These are phyloP conservation scores for Wolfiporia cocos DNA, from an alignment of 1,284 basidiomycete genomes.

Conservation along the genomic window DNA sequence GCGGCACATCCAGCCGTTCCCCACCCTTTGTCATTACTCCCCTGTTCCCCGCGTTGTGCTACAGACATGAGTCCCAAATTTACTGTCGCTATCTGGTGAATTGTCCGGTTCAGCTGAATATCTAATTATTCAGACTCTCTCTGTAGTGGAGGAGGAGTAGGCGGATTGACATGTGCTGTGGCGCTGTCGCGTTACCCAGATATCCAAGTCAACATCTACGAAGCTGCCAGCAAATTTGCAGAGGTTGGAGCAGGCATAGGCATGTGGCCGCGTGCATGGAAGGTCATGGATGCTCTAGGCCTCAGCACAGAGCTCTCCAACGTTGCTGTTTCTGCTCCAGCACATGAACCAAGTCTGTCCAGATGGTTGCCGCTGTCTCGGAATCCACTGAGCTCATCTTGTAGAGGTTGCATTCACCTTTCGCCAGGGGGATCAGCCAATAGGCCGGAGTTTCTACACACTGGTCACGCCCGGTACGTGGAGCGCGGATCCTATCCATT, in stretches of 20 bases:
- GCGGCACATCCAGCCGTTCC: too few relatives aligned
- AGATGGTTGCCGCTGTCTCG: neutral
- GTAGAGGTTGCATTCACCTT: slow-evolving; percentile 26
- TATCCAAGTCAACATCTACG: slow-evolving; percentile 33
- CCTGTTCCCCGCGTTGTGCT: too few relatives aligned
- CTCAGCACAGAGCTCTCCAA: slow-evolving; percentile 23
- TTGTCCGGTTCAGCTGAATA: too few relatives aligned
- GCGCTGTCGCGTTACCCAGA: slow-evolving; percentile 27
- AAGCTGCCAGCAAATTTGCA: slow-evolving; percentile 25
- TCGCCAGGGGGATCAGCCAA: slow-evolving; percentile 28
- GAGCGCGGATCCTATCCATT: neutral
- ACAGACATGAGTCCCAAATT: slow-evolving; percentile 1
- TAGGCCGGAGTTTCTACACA: slow-evolving; percentile 24
- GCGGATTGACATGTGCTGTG: slow-evolving; percentile 31
- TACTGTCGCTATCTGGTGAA: slow-evolving; percentile 6
- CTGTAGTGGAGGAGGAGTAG: slow-evolving; percentile 33
- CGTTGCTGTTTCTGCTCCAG: slow-evolving; percentile 18
- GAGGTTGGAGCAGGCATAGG: slow-evolving; percentile 31
- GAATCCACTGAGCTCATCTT: neutral
- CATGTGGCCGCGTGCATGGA: slow-evolving; percentile 26
- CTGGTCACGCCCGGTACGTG: slow-evolving; percentile 26
- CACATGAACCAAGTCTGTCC: slow-evolving; percentile 16
- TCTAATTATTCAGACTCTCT: neutral
- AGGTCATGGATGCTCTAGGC: slow-evolving; percentile 22
- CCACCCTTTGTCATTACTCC: too few relatives aligned